Conservation (phyloP, 192 early-diverging fungal genomes). For the Kickxella alabastrina region DNA sequence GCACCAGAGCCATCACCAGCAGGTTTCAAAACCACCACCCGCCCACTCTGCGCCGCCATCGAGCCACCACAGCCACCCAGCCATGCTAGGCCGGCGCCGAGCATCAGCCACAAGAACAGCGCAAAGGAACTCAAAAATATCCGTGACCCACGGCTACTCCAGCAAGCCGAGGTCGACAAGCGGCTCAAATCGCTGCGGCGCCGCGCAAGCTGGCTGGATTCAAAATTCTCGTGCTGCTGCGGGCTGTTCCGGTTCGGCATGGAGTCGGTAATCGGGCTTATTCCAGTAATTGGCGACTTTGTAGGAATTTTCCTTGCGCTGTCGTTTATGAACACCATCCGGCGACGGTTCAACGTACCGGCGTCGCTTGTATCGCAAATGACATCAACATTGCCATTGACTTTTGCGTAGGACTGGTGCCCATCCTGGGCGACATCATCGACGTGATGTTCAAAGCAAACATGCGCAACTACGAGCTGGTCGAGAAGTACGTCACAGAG, state of each 20-base stretch:
- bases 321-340: conserved; percentile 23
- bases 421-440: conserved; percentile 47
- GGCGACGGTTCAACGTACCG: conserved; percentile 25
- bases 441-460: conserved; percentile 49
- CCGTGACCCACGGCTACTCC: conserved; percentile 27
- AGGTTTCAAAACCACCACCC: neutral
- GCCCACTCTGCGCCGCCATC: too few species aligned
- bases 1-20: neutral
- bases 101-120: neutral
- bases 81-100: neutral
- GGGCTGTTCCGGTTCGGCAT: conserved; percentile 33
- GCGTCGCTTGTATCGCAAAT: conserved; percentile 32
- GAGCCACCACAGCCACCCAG: neutral
- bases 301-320: conserved; percentile 30
- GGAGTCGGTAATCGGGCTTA: conserved; percentile 39
- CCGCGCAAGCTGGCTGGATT: conserved; percentile 27
- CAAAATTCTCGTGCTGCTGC: conserved; percentile 37
- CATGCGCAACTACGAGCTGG: conserved; percentile 39
- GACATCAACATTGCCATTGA: conserved; percentile 45
- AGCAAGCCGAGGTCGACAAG: conserved; percentile 14
- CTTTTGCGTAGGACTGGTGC: conserved; percentile 41
- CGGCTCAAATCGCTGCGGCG: conserved; percentile 19
- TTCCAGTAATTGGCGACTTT: conserved; percentile 48
- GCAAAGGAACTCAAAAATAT: conserved; percentile 5
- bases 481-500: conserved; percentile 25